Evolutionary conservation across 192 early-diverging fungal genomes (phyloP), one percentile per base, ranked within the genome.

Genomic region (Umbelopsis sp.): DNA sequence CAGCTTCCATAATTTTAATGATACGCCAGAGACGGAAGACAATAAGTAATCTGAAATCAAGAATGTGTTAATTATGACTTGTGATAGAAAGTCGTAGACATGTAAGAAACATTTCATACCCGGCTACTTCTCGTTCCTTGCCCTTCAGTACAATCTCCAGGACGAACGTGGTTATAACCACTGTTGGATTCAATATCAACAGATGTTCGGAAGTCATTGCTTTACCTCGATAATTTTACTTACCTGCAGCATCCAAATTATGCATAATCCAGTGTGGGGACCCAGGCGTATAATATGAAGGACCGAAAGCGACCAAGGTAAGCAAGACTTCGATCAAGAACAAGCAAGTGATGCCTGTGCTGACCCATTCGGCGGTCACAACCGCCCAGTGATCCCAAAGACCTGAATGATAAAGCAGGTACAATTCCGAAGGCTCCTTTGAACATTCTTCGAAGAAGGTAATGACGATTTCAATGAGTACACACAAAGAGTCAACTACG

Each of bases 11-110:
- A 29, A 83, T 76, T 59, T 87, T 85, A 56, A 87, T 71, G 21
- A 87, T 32, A 66, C 85, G 73, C 86, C 86, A 88, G 17, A 86
- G 70, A 71, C 86, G 83, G 71, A 88, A 84, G 38, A 86, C 76
- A 36, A 88, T 82, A 54, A 88, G 72, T 5, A 88, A 73, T 26
- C 79, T 80, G 53, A 16, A 5, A 22, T 2, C 22, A 22, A 44
- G 50, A 20, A 41, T 26, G 8, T 21, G 50, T 49, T 17, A 69
- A 9, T 38, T 29, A 65, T 38, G 17, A 25, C n/a, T 20, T 14
- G 22, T 24, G 25, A 52, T 3, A 38, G 8, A 11, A 44, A 26
- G 12, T 45, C 36, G 3, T 38, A 0, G 16, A 16, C 51, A 43
- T 56, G n/a, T 24, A 26, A 25, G 22, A 41, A 65, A 54, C 6